phyloP scores from a whole-genome alignment of 345 rosid species.

The Rhodamnia argentea region DNA sequence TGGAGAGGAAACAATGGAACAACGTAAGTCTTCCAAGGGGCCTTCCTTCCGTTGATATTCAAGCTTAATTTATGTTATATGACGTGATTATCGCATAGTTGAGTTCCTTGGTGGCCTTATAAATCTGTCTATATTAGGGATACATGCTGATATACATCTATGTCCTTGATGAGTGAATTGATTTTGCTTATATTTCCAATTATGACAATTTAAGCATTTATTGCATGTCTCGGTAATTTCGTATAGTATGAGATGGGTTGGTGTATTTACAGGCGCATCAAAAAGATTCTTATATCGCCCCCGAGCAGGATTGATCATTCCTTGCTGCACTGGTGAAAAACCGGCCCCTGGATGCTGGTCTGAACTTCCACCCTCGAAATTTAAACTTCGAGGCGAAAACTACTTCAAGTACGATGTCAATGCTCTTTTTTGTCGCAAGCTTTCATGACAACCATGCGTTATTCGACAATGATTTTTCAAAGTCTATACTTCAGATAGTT shows the following conservation, averaged over 20 bases:
- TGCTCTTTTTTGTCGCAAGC: neutral
- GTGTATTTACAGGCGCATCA: conserved; percentile 33
- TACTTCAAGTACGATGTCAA: conserved; percentile 50
- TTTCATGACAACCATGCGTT: neutral
- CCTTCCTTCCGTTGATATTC: neutral
- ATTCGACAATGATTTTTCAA: neutral
- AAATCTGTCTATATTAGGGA: neutral
- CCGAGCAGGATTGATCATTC: conserved; percentile 44
- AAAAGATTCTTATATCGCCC: conserved; percentile 51
- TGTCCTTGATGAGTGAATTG: neutral
- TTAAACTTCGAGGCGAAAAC: conserved; percentile 51
- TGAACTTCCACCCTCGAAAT: conserved; percentile 60
- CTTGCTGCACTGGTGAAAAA: conserved; percentile 36
- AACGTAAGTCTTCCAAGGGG: conserved; percentile 22
- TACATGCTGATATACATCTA: neutral
- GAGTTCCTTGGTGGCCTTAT: neutral
- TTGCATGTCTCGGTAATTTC: neutral
- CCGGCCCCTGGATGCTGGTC: conserved; percentile 42
- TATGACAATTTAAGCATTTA: neutral
- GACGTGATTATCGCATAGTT: neutral
- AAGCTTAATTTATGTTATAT: neutral
- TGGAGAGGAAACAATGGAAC: conserved; percentile 43
- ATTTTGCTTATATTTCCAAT: neutral
- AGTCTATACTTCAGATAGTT: neutral
- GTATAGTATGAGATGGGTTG: neutral